These are phyloP conservation scores for Scleromitrula shiraiana DNA, from an alignment of 2,329 filamentous ascomycete genomes.

Conservation along the genomic window DNA sequence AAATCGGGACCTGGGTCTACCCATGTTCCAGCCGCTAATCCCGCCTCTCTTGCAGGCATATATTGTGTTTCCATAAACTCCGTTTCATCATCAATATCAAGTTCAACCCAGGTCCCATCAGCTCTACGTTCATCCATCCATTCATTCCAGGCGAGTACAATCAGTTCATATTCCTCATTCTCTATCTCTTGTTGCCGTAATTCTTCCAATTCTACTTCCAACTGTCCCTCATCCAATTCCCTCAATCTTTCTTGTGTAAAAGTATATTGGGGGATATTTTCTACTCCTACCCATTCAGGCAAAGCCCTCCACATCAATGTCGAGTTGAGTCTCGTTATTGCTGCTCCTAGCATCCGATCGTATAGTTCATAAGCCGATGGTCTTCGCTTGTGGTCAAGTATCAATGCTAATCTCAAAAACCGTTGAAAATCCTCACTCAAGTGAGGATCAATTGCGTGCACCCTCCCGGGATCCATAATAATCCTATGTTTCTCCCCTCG, in stretches of 20 bases:
- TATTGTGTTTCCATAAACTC: not conserved
- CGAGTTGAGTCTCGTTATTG: not conserved
- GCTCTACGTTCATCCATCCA: not conserved
- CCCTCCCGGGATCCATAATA: not conserved
- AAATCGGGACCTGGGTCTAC: slow-evolving; percentile 2
- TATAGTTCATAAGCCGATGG: not conserved
- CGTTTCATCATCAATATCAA: fast-evolving
- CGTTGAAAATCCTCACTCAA: not conserved
- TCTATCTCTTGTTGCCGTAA: not conserved
- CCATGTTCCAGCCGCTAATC: not conserved
- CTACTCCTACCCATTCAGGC: not conserved
- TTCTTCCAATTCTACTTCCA: not conserved
- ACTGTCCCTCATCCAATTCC: not conserved
- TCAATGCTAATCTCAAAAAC: no score
- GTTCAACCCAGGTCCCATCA: fast-evolving
- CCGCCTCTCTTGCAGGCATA: not conserved
- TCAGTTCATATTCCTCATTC: no score
- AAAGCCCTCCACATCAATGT: not conserved
- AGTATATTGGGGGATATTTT: not conserved
- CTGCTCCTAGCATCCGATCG: not conserved
- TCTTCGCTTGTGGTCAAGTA: not conserved
- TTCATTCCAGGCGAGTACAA: fast-evolving
- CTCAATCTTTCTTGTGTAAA: not conserved
- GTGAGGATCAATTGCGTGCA: not conserved
- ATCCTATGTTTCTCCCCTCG: not conserved